Conservation (phyloP, 1,139 yeast genomes). For the Yamadazyma taylorii region DNA sequence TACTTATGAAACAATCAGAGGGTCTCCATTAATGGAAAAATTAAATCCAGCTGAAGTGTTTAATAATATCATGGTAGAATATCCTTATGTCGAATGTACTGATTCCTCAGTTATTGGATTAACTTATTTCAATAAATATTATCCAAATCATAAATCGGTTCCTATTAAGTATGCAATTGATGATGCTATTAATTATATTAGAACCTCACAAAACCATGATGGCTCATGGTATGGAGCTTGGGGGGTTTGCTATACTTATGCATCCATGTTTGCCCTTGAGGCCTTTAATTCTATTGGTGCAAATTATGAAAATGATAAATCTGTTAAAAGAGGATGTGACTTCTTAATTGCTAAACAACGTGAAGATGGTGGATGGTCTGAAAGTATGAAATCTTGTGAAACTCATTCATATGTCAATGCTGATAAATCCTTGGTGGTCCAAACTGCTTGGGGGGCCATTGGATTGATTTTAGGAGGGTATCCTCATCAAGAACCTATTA, state of each 20-base stretch:
- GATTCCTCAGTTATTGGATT: slow-evolving; percentile 92
- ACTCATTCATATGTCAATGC: slow-evolving; percentile 69
- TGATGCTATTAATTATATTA: slow-evolving; percentile 73
- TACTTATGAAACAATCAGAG: slow-evolving; percentile 83
- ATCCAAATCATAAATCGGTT: slow-evolving; percentile 60
- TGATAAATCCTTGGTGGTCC: slow-evolving; percentile 71
- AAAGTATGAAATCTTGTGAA: slow-evolving; percentile 81
- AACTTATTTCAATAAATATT: slow-evolving; percentile 68
- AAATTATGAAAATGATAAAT: slow-evolving; percentile 58
- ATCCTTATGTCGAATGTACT: slow-evolving; percentile 97
- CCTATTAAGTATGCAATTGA: slow-evolving; percentile 69
- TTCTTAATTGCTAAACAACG: slow-evolving; percentile 75
- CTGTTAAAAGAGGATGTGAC: slow-evolving; percentile 78
- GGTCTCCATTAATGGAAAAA: slow-evolving; percentile 71
- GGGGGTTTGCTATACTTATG: slow-evolving; percentile 97
- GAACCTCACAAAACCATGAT: slow-evolving; percentile 64
- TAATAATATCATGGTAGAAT: slow-evolving; percentile 97
- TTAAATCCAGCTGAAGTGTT: slow-evolving; percentile 97
- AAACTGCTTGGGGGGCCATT: slow-evolving; percentile 90
- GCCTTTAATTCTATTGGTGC: slow-evolving; percentile 75
- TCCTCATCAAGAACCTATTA: slow-evolving; percentile 66
- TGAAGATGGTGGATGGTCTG: slow-evolving; percentile 97
- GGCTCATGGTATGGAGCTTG: slow-evolving; percentile 99
- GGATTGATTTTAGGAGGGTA: slow-evolving; percentile 80
- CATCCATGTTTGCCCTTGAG: slow-evolving; percentile 97